Conservation (phyloP, 179 eudicot genomes). For the Sideroxylon spinosum region DNA sequence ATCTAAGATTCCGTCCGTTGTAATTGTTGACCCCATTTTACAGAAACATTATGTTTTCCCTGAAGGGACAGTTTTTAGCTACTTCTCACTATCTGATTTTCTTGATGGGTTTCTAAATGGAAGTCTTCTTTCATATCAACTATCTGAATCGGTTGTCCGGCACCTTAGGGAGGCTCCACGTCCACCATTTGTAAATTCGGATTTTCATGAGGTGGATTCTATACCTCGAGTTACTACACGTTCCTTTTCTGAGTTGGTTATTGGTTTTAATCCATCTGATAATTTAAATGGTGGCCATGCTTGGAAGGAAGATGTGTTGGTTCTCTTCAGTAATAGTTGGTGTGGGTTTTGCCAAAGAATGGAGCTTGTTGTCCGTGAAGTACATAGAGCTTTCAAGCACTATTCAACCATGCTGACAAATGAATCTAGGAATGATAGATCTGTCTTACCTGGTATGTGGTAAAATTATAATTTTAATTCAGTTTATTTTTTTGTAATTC, state of each 20-base stretch:
- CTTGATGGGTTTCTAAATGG: constrained; percentile 56
- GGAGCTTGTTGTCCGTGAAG: constrained; percentile 85
- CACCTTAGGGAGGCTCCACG: constrained; percentile 36
- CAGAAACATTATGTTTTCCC: constrained; percentile 67
- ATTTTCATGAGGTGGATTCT: constrained; percentile 68
- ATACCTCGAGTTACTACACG: constrained; percentile 59
- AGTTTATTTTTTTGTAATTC: background rate
- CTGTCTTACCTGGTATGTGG: constrained; percentile 39
- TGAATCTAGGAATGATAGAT: constrained; percentile 29
- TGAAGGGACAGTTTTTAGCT: constrained; percentile 38
- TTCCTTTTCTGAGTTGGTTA: constrained; percentile 61
- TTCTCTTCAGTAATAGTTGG: constrained; percentile 78
- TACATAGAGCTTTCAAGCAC: constrained; percentile 56
- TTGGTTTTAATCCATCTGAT: constrained; percentile 47
- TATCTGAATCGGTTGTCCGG: constrained; percentile 40
- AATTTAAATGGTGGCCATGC: constrained; percentile 30
- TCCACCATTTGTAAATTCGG: constrained; percentile 82
- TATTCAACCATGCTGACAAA: constrained; percentile 37
- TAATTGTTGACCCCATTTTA: constrained; percentile 63
- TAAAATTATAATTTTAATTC: background rate
- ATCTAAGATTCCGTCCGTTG: constrained; percentile 55
- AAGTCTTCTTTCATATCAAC: constrained; percentile 62
- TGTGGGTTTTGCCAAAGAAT: constrained; percentile 93
- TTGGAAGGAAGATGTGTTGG: constrained; percentile 62
- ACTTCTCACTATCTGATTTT: constrained; percentile 42